Evolutionary conservation across 371 early-diverging fungal species (phyloP).

Genomic region (Circinella umbellata): DNA sequence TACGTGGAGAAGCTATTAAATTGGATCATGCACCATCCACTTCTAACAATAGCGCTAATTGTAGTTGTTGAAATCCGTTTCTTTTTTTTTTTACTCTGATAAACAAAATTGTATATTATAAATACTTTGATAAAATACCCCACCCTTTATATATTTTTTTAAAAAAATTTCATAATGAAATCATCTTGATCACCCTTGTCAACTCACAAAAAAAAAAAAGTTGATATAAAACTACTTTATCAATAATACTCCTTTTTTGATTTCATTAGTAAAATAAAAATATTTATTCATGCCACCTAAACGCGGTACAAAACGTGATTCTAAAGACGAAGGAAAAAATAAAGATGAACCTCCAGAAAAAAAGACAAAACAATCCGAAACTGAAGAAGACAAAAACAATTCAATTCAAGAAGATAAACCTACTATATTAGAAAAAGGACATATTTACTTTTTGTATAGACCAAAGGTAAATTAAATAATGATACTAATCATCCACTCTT

Average conservation of each 20-base stretch:
- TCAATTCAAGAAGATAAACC: conserved; percentile 15
- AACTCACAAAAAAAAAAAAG: background rate
- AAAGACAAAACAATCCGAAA: background rate
- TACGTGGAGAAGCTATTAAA: conserved; percentile 15
- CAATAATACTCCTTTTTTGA: background rate
- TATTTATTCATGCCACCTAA: background rate
- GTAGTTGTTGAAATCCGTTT: background rate
- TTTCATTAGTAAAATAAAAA: background rate
- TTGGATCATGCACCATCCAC: background rate
- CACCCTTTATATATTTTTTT: no score
- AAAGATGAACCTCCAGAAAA: conserved; percentile 18
- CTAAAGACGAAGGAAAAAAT: conserved; percentile 5
- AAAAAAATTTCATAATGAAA: background rate
- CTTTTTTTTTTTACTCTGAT: no score
- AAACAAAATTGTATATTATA: no score
- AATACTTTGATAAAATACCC: no score
- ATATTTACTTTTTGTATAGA: conserved; percentile 53
- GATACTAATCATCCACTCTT: no score
- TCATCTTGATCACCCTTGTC: conserved; percentile 5
- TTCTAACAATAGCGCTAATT: background rate
- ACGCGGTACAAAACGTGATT: background rate
- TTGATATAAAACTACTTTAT: background rate
- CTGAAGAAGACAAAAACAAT: background rate
- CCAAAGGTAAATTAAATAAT: conserved; percentile 36
- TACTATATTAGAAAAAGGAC: conserved; percentile 32